A percentile compares a stretch with the other conserved stretches of the same genome.
Evolutionary conservation across 2,329 filamentous ascomycete genomes (phyloP).

Genomic region (Beauveria asiatica): DNA sequence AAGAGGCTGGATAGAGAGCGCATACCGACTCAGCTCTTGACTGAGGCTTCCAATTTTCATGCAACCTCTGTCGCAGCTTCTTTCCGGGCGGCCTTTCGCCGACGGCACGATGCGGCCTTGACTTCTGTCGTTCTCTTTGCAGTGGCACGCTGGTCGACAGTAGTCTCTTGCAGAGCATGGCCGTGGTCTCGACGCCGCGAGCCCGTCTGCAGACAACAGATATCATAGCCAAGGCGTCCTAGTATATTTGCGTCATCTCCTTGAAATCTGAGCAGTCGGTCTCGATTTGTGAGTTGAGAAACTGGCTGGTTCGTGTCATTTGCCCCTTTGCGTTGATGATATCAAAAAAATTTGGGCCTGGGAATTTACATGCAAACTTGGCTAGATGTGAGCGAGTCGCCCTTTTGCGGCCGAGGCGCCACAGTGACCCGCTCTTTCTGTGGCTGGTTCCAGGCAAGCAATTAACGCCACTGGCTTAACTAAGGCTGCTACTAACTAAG

Average conservation of each 20-base stretch:
- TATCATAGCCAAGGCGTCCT: slow-evolving; percentile 1
- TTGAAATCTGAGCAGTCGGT: background rate
- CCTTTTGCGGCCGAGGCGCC: background rate
- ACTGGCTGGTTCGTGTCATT: background rate
- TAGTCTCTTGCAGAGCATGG: background rate
- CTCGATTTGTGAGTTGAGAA: background rate
- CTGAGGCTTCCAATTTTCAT: background rate
- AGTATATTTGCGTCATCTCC: slow-evolving; percentile 5
- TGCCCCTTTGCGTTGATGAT: background rate
- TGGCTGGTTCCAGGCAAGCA: background rate
- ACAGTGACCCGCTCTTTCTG: slow-evolving; percentile 2
- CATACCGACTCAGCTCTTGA: slow-evolving; percentile 19
- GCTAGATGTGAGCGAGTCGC: background rate
- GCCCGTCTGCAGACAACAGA: slow-evolving; percentile 3
- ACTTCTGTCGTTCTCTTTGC: background rate
- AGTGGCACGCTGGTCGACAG: background rate
- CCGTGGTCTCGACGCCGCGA: background rate
- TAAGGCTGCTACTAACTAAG: background rate
- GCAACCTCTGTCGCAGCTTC: background rate
- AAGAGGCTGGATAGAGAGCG: background rate
- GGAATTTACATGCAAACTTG: background rate
- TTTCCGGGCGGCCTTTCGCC: background rate
- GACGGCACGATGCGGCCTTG: background rate
- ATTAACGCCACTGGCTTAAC: background rate
- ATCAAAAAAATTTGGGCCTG: background rate